A percentile compares a stretch with the other conserved stretches of the same genome.
phyloP scores from a whole-genome alignment of 164 flowering plant species.

The Vitis amurensis region DNA sequence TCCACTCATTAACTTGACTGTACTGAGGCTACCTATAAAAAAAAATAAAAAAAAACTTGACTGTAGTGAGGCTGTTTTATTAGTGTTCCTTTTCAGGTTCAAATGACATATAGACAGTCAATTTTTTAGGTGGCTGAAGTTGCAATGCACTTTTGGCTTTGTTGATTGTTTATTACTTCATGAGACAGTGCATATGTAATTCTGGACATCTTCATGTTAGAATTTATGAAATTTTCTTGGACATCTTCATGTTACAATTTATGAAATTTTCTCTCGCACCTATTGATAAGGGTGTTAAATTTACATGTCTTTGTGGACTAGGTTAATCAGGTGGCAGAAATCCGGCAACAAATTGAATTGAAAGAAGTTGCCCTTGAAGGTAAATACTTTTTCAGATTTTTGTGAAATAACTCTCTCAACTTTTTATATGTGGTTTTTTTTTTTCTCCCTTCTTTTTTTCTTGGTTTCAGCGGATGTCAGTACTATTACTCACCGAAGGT shows the following conservation, averaged over 20 bases:
- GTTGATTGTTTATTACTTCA: background rate
- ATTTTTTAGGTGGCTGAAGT: too few species aligned
- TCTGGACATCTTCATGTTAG: too few species aligned
- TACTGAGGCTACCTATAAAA: too few species aligned
- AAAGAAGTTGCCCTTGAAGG: constrained; percentile 76
- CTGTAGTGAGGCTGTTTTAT: too few species aligned
- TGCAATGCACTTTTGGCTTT: too few species aligned
- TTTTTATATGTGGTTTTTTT: background rate
- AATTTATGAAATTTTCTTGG: too few species aligned
- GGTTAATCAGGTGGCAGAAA: constrained; percentile 65
- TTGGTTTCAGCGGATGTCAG: background rate
- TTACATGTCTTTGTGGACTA: constrained; percentile 23
- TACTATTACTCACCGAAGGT: background rate
- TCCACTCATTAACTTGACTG: background rate
- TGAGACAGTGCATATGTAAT: too few species aligned
- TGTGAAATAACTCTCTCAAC: background rate
- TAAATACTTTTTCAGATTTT: constrained; percentile 18
- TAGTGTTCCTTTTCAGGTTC: too few species aligned
- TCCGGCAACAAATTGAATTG: constrained; percentile 60
- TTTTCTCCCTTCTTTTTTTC: background rate
- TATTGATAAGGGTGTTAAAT: background rate
- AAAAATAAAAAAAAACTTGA: too few species aligned
- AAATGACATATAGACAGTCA: too few species aligned
- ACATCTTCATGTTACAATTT: background rate
- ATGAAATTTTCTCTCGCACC: background rate